Conservation (phyloP, 2,329 filamentous ascomycete species). For the Akanthomyces uredinophilus region DNA sequence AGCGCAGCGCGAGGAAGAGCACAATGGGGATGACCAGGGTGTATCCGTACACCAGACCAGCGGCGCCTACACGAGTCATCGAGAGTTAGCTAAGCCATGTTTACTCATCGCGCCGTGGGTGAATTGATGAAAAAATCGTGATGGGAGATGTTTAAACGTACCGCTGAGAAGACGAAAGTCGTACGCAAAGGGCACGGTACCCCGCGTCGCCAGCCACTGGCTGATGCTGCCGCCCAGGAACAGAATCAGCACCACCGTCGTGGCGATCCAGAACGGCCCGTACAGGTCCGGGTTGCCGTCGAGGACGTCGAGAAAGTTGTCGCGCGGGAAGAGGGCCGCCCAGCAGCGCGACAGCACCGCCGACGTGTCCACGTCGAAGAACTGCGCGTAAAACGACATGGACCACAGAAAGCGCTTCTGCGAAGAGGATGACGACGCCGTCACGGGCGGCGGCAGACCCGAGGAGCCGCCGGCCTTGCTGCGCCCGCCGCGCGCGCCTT, state of each 20-base stretch:
- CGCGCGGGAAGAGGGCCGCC: slow-evolving; percentile 82
- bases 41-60: slow-evolving; percentile 92
- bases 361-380: slow-evolving; percentile 95
- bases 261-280: slow-evolving; percentile 97
- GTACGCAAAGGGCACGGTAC: slow-evolving; percentile 75
- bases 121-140: no score
- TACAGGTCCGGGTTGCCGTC: slow-evolving; percentile 97
- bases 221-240: slow-evolving; percentile 95
- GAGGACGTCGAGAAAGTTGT: slow-evolving; percentile 93
- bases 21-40: slow-evolving; percentile 79
- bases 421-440: slow-evolving; percentile 42
- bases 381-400: slow-evolving; percentile 90
- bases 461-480: slow-evolving; percentile 39
- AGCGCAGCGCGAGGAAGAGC: slow-evolving; percentile 83
- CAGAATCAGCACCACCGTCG: slow-evolving; percentile 90
- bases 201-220: slow-evolving; percentile 70
- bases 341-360: slow-evolving; percentile 83
- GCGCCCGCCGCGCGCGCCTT: slow-evolving; percentile 44
- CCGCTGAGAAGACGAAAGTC: slow-evolving; percentile 87
- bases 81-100: no score
- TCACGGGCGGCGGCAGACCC: slow-evolving; percentile 53
- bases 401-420: slow-evolving; percentile 90
- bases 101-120: no score
- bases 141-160: no score
- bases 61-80: slow-evolving; percentile 53